Conservation (phyloP, 371 early-diverging fungal genomes). For the Nematocida sp. region DNA sequence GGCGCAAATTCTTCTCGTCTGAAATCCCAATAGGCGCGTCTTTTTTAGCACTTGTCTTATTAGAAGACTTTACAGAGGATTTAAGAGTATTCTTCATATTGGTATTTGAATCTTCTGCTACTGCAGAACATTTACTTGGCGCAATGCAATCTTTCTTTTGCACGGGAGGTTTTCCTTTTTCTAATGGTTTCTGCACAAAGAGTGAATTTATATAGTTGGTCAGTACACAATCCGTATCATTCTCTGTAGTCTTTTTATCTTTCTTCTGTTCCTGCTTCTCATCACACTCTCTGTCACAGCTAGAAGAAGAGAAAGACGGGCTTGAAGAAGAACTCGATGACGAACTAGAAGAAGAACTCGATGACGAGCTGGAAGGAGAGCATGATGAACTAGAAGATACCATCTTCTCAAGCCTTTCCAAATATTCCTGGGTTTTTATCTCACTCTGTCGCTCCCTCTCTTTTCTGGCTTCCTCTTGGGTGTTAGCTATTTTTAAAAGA, state of each 20-base stretch:
- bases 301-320: background rate
- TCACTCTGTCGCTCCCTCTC: slow-evolving; percentile 11
- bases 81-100: no score
- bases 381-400: background rate
- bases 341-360: background rate
- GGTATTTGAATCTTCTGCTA: no score
- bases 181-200: background rate
- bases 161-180: no score
- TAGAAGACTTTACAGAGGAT: no score
- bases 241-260: background rate
- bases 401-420: background rate
- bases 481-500: background rate
- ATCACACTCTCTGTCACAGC: background rate
- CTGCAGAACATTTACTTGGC: no score
- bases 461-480: background rate
- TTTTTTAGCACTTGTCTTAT: no score
- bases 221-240: background rate
- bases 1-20: no score
- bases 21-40: no score
- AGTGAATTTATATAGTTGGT: background rate
- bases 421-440: slow-evolving; percentile 1
- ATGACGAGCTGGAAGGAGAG: background rate
- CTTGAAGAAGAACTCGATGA: background rate
- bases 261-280: background rate
- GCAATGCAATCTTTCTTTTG: no score